Percentiles rank a stretch among this genome's conserved stretches.
phyloP scores from a whole-genome alignment of 164 flowering plant genomes.

The Vitis rupestris region DNA sequence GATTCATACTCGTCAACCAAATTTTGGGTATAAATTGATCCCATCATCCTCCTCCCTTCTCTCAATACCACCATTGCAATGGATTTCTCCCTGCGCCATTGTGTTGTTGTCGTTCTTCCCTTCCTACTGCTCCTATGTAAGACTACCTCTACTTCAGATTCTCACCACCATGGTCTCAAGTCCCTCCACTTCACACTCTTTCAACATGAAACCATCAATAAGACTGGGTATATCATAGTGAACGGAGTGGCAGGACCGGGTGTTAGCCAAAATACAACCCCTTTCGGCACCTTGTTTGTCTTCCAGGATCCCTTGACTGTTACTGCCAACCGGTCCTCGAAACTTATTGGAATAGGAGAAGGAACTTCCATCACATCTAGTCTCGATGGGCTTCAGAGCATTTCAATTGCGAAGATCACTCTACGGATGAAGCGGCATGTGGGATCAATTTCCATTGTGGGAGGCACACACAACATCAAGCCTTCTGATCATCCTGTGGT shows the following conservation, averaged over 20 bases:
- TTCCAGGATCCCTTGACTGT: constrained; percentile 36
- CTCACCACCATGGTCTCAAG: constrained; percentile 29
- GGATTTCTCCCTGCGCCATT: constrained; percentile 1
- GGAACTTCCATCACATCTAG: constrained; percentile 35
- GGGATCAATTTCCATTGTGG: constrained; percentile 40
- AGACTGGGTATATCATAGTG: constrained; percentile 33
- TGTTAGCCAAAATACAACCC: constrained; percentile 30
- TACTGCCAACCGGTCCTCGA: constrained; percentile 26
- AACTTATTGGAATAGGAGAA: constrained; percentile 23
- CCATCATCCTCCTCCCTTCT: background rate
- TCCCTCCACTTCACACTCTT: constrained; percentile 41
- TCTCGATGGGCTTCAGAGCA: constrained; percentile 34
- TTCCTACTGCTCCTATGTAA: background rate
- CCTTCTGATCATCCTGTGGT: constrained; percentile 44
- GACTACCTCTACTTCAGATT: constrained; percentile 12
- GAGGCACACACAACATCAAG: constrained; percentile 35
- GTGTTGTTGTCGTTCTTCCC: constrained; percentile 1
- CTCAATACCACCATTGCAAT: background rate
- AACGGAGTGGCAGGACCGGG: constrained; percentile 34
- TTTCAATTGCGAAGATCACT: constrained; percentile 38
- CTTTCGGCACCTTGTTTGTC: constrained; percentile 42
- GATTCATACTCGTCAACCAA: background rate
- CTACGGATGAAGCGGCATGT: constrained; percentile 27
- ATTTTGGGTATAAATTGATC: background rate
- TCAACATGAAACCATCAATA: constrained; percentile 46